Evolutionary conservation across 257 asterid genomes (phyloP), one percentile per base, ranked within the genome.

Genomic region (Jacaranda mimosifolia): DNA sequence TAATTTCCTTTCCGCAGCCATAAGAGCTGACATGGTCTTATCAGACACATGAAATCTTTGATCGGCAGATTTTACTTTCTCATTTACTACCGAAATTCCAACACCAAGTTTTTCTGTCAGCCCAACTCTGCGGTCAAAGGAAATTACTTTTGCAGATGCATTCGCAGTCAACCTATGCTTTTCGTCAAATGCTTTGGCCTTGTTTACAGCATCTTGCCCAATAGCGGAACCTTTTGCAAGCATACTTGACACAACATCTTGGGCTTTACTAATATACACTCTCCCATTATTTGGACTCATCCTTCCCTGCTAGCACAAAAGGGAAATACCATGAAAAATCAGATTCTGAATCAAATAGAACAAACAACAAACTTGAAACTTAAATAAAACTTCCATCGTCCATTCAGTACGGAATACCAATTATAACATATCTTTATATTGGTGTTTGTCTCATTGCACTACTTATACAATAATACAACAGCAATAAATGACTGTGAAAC

Each of bases 141-240:
- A 95, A 81, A 73, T 85, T 14, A 91, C 98, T 85, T 85, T 87
- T 48, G 97, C 98, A 77, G 99, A 95, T 80, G 99, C 99, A 86
- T 86, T 91, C 79, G 99, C 99, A 21, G 89, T 87, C 84, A 93
- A 81, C 73, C 78, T 80, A 77, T 91, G 99, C 86, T 90, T 95
- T 85, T 95, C 97, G 86, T 95, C 98, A 83, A 95, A 95, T 79
- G 97, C 98, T 83, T 86, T 95, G 74, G 99, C 99, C 87, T 91
- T 93, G 82, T 82, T 95, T 80, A 95, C 84, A 56, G 98, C 99
- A 84, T 93, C 99, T 81, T 90, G 98, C 72, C 96, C 76, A 32
- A 95, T 79, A 77, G 98, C 97, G 38, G 94, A 93, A 81, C 98
- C 94, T 84, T 93, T 95, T 56, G 99, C 98, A 75, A 95, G 82